Conservation (phyloP, 2,329 filamentous ascomycete species). For the Dothistroma pini region DNA sequence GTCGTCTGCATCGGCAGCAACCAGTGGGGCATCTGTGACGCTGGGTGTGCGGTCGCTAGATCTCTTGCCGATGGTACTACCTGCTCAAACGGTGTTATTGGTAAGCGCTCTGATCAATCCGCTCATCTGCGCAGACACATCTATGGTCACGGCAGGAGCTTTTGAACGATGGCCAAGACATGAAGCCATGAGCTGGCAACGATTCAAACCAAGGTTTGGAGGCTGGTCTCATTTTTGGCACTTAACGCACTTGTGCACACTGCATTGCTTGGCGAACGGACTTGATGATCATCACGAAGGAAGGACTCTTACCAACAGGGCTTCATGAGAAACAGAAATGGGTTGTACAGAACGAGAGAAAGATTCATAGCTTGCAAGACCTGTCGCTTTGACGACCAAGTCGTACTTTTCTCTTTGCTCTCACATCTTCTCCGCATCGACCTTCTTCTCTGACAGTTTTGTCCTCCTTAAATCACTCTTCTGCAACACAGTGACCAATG, state of each 20-base stretch:
- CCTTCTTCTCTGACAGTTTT: neutral
- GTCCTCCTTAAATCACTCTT: neutral
- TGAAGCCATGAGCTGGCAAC: neutral
- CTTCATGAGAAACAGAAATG: neutral
- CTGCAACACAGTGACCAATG: constrained; percentile 30
- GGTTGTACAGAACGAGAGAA: neutral
- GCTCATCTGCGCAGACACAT: constrained; percentile 8
- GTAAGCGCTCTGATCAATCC: constrained; percentile 7
- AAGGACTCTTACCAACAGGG: constrained; percentile 1
- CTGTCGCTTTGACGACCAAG: neutral
- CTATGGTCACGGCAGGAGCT: constrained; percentile 1
- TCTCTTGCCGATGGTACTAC: constrained; percentile 39
- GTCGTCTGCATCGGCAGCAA: constrained; percentile 42
- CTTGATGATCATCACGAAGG: constrained; percentile 1
- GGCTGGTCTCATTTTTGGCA: neutral
- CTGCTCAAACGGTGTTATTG: constrained; percentile 37
- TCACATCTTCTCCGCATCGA: neutral
- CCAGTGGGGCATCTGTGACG: constrained; percentile 43
- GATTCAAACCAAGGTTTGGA: too few relatives aligned
- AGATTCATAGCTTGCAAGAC: neutral
- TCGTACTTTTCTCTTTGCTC: neutral
- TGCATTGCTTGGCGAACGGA: neutral
- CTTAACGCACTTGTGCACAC: neutral
- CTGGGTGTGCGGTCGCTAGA: constrained; percentile 39
- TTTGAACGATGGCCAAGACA: neutral